Evolutionary conservation across 129 eudicot genomes (phyloP).

Genomic region (Silybum marianum): DNA sequence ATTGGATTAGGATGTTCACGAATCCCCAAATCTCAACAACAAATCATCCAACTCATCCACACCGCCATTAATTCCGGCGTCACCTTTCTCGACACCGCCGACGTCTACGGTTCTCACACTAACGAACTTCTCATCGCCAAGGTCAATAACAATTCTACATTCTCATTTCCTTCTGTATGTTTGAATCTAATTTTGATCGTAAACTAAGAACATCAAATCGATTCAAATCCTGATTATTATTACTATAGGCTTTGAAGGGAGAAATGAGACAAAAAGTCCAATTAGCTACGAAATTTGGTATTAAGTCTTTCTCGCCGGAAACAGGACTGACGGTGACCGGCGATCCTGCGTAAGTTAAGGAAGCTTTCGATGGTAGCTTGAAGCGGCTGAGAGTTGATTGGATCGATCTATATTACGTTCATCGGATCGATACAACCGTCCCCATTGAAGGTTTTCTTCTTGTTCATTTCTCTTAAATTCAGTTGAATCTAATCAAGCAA

Average conservation of each 20-base stretch:
- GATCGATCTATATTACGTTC: constrained; percentile 59
- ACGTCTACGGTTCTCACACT: constrained; percentile 53
- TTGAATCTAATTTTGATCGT: not conserved
- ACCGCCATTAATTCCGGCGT: constrained; percentile 50
- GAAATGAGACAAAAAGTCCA: constrained; percentile 58
- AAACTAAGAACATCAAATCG: too few species aligned
- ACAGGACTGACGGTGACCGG: constrained; percentile 24
- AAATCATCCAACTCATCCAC: too few species aligned
- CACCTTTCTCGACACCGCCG: constrained; percentile 53
- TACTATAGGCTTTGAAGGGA: constrained; percentile 55
- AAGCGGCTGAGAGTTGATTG: constrained; percentile 63
- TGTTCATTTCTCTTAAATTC: too few species aligned
- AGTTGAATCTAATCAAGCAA: too few species aligned
- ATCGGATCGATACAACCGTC: constrained; percentile 48
- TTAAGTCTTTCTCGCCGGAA: not conserved
- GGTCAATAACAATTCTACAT: constrained; percentile 4
- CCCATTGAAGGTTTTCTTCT: constrained; percentile 34
- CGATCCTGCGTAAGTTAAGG: constrained; percentile 56
- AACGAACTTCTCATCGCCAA: constrained; percentile 52
- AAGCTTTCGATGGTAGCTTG: constrained; percentile 61
- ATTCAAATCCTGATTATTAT: not conserved
- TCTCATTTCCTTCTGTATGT: too few species aligned
- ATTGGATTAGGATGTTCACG: too few species aligned
- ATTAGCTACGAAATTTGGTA: constrained; percentile 67
- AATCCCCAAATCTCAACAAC: too few species aligned